Conservation (phyloP, 257 asterid genomes). For the Solanum gandarillasii region DNA sequence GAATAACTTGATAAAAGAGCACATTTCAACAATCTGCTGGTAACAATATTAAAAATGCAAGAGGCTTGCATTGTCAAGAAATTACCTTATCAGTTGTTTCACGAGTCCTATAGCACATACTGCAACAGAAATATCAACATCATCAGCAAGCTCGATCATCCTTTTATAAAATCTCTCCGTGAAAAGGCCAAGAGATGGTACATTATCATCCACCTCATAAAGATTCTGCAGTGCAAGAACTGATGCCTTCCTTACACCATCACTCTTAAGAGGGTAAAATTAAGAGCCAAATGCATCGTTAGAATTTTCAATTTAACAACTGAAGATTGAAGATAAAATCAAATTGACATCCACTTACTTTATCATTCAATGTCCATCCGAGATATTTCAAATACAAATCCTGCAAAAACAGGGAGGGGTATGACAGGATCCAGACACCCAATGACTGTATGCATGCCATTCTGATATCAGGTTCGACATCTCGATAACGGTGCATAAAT, state of each 20-base stretch:
- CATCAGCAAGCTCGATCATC: slow-evolving; percentile 98
- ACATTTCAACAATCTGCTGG: slow-evolving; percentile 6
- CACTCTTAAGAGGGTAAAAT: slow-evolving; percentile 42
- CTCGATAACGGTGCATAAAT: slow-evolving; percentile 96
- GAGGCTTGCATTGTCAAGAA: neutral
- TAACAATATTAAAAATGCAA: neutral
- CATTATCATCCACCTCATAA: slow-evolving; percentile 87
- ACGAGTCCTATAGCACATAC: slow-evolving; percentile 99
- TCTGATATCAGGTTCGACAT: slow-evolving; percentile 87
- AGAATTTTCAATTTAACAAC: slow-evolving; percentile 2
- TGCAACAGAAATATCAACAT: slow-evolving; percentile 90
- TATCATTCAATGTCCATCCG: slow-evolving; percentile 99
- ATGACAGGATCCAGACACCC: slow-evolving; percentile 89
- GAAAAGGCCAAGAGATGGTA: slow-evolving; percentile 92
- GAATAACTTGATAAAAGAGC: slow-evolving; percentile 8
- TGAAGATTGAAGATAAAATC: neutral
- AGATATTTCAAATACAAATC: slow-evolving; percentile 93
- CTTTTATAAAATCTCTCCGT: slow-evolving; percentile 83
- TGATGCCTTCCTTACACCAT: slow-evolving; percentile 93
- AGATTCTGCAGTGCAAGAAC: slow-evolving; percentile 89
- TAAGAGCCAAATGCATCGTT: slow-evolving; percentile 8
- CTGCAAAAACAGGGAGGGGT: slow-evolving; percentile 93
- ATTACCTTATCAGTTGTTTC: slow-evolving; percentile 80
- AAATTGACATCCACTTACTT: slow-evolving; percentile 34
- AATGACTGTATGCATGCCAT: slow-evolving; percentile 89